Base-by-base conservation (phyloP, 140 eudicot species). In the Ambrosia hybrid region DNA sequence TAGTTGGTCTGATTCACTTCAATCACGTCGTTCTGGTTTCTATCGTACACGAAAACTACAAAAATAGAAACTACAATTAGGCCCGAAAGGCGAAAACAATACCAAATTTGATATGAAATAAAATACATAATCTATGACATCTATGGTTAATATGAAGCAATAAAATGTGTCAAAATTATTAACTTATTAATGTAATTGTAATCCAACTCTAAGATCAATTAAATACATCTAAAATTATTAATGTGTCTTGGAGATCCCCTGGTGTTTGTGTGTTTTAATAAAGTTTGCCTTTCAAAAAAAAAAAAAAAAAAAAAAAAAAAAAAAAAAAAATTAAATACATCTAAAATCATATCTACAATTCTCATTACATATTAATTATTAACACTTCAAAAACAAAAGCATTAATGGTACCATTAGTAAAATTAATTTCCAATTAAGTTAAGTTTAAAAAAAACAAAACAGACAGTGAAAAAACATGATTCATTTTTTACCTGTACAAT, bases 1-100 rank as follows among this genome's bases (percentile, higher is more conserved):
- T 83, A 92, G 74, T 89, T 70, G 21, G 96, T 92, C 76, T 82
- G 79, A 90, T 89, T 92, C 69, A 92, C 96, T 80, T 92, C 90
- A 3, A 92, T 77, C 57, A 92, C 83, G 34, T 82, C 76, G 61
- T 75, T 57, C 57, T 89, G 92, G 87, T 85, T 85, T 78, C 95
- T 87, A 52, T 92, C 95, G 56, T 89, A 89, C 67, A 92, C 95
- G 38, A 92, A 92, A 79, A 56, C 98, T 92, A 79, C 65, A 65
- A 65, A 30, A 36, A 45, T 0, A 33, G 0, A 48, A 10, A 45
- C 6, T 48, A 10, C 9, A 6, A 48, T 11, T 48, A 48, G 6
- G 53, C 9, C 4, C 26, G 26, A 21, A 21, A 21, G n/a, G n/a
- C 52, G 12, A 46, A 46, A 46, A 46, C 2, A 4, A 43, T 43